Evolutionary conservation across 306 rosid species (phyloP).

Genomic region (Spatholobus suberectus): DNA sequence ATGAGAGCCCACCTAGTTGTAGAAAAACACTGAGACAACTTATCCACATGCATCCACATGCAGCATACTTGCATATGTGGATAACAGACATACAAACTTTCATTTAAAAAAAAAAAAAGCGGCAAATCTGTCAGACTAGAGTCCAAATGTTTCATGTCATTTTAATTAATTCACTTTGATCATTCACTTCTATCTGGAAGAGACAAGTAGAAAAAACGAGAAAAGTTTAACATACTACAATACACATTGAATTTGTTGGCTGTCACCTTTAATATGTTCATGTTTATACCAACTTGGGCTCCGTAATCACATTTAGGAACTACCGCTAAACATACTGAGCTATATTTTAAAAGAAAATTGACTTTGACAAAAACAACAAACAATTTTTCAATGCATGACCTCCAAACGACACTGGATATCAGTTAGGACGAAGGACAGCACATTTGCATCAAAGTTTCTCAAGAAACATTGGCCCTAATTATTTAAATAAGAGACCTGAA

Average conservation of each 20-base stretch:
- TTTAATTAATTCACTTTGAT: slow-evolving; percentile 12
- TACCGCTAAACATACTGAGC: slow-evolving; percentile 17
- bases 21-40: slow-evolving; percentile 46
- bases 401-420: neutral
- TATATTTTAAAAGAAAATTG: neutral
- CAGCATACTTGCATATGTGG: slow-evolving; percentile 15
- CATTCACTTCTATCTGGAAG: slow-evolving; percentile 24
- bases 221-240: slow-evolving; percentile 9
- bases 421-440: slow-evolving; percentile 22
- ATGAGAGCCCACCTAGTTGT: slow-evolving; percentile 55
- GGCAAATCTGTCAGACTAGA: neutral
- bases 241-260: neutral
- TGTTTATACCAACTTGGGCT: neutral
- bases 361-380: slow-evolving; percentile 20
- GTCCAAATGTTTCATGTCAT: slow-evolving; percentile 29
- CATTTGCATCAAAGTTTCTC: slow-evolving; percentile 7
- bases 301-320: slow-evolving; percentile 8
- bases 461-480: neutral
- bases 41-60: slow-evolving; percentile 31
- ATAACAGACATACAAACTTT: neutral
- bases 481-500: slow-evolving; percentile 25
- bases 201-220: slow-evolving; percentile 5
- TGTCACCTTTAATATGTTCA: neutral
- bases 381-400: neutral
- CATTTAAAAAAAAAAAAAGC: neutral